Base-by-base conservation (phyloP, 352 stramenopile species). In the Pythium phragmitis region DNA sequence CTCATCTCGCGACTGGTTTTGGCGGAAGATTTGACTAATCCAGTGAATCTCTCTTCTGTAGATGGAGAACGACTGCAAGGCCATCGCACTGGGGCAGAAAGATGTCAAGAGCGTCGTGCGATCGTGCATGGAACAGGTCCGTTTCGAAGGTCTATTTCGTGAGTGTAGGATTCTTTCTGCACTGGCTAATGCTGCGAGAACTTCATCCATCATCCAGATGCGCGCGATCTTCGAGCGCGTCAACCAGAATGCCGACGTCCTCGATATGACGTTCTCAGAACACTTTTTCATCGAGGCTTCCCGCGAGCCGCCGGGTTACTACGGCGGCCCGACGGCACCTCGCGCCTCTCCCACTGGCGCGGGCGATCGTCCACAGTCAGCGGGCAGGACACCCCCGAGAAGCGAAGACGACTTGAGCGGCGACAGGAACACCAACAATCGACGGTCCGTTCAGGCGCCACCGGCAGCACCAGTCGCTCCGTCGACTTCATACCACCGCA, bases 21-120 rank as follows among this genome's bases (percentile, higher is more conserved):
- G 45, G n/a, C 7, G 14, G 41, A 47, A 26, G 41, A 4, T 33
- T 7, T 33, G 3, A 30, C 3, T 28, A 13, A 16, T 50, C 7
- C 23, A 5, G 28, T 54, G 28, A 30, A 49, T 6, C 14, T 23
- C 45, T 53, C 26, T 30, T 30, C 26, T 65, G 60, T 61, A 96
- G 78, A 97, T 98, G 87, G 97, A 97, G 77, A 97, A 83, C 42
- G 88, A 97, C 68, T 98, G 89, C 65, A 96, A 94, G 60, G 77
- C 80, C 0, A 96, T 98, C 37, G 82, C 87, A 39, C 65, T 85
- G 5, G 88, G 91, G 0, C 73, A 84, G 21, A 95, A 95, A 48
- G 77, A 93, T 17, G 69, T 86, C 19, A 76, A 87, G 41, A 68
- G 89, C 54, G 88, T 96, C 13, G 71, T 97, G 16, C 54, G 80